Evolutionary conservation across 1,284 basidiomycete species (phyloP), one percentile per base, ranked within the genome.

Genomic region (Boletus mariae): DNA sequence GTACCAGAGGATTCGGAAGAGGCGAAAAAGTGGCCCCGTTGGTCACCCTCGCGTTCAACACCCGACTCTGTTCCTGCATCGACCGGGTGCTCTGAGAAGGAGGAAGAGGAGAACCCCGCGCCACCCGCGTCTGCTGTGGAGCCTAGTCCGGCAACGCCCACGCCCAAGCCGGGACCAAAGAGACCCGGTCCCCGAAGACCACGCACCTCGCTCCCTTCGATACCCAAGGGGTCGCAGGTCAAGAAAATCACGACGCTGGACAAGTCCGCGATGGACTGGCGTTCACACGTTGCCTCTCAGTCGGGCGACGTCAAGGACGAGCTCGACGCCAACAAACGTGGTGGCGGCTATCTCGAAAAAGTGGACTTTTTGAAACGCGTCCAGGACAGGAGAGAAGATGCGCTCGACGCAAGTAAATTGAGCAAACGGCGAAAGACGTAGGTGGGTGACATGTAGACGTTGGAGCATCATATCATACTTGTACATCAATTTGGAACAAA

Each of bases 251-350:
- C 85, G 11, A 92, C 89, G 23, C 73, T 92, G 8, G 87, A 90
- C 59, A 92, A 91, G 66, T 90, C 87, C 0, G 82, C 85, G 11
- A 82, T 92, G 78, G 90, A 92, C 65, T 93, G 90, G 90, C 75
- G 77, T 34, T 69, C 81, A 1, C 86, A 92, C 63, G 68, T 88
- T n/a, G 66, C 75, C 23, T 59, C 75, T 0, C 72, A 78, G 53
- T 66, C 72, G 23, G 60, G 72, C 0, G 73, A 71, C 2, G 64
- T 85, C 11, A 77, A 80, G 55, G 84, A 90, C 58, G 85, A 89
- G 57, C 75, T 93, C n/a, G 81, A 87, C 46, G 80, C 80, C 1
- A 84, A 91, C 56, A 72, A 84, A 46, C 77, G 84, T 47, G 80
- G 83, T 1, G 87, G 87, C 20, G 88, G 90, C 0, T 92, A 87